Evolutionary conservation across 306 rosid species (phyloP).

Genomic region (Amphicarpaea edgeworthii): DNA sequence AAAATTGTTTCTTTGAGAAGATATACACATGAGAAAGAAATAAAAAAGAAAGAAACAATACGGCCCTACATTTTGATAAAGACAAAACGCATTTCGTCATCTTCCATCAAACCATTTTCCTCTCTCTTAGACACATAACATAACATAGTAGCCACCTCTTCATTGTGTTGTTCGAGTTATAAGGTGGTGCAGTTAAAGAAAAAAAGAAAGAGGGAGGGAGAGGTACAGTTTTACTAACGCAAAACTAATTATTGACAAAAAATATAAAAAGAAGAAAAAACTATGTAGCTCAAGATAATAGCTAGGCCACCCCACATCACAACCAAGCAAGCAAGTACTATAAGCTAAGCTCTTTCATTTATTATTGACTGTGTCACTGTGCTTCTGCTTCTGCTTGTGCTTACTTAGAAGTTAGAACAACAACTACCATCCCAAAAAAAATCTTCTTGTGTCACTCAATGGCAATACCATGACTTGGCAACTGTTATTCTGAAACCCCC

Average conservation of each 20-base stretch:
- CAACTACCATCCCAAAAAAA: constrained; percentile 20
- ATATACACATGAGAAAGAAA: not conserved
- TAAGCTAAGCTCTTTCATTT: constrained; percentile 23
- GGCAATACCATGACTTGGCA: constrained; percentile 31
- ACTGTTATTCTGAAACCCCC: not conserved
- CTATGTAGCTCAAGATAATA: not conserved
- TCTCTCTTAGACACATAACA: not conserved
- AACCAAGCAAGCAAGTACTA: constrained; percentile 34
- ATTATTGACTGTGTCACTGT: constrained; percentile 24
- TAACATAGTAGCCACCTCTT: constrained; percentile 11
- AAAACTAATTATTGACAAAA: no score
- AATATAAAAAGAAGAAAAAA: no score
- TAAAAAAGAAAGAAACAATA: no score
- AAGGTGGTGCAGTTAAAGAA: no score
- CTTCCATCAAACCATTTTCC: constrained; percentile 45
- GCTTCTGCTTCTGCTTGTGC: no score
- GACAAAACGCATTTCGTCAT: constrained; percentile 63
- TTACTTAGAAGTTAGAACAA: not conserved
- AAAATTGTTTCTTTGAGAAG: no score
- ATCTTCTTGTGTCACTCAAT: constrained; percentile 34
- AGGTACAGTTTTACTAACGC: no score
- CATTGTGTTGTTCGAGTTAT: no score
- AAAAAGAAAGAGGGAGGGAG: no score
- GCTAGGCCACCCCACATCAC: constrained; percentile 35
- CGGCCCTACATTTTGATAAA: constrained; percentile 50